Evolutionary conservation across 805 yeast species (phyloP).

Genomic region (Metschnikowia colocasiae): DNA sequence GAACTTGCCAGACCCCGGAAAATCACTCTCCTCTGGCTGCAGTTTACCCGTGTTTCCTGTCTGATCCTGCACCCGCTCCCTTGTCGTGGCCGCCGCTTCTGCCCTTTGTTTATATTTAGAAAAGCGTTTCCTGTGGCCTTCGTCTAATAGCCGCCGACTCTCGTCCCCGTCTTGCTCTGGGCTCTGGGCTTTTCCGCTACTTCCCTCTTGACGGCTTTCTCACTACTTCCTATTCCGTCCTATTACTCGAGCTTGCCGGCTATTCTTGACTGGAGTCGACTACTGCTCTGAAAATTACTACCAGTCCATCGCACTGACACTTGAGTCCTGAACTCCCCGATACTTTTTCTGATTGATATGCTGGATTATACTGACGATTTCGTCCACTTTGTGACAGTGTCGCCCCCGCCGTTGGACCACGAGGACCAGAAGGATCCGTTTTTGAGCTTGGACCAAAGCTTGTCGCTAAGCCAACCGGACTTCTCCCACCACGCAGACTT

Average conservation of each 20-base stretch:
- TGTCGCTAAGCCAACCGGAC: neutral
- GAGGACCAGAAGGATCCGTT: neutral
- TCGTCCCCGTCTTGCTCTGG: too few relatives aligned
- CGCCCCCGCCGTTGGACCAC: slow-evolving; percentile 23
- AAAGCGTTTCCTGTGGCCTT: too few relatives aligned
- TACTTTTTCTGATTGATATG: too few relatives aligned
- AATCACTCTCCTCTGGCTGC: neutral
- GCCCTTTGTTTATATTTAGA: neutral
- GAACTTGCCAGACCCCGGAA: neutral
- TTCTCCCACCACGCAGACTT: neutral
- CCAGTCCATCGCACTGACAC: neutral
- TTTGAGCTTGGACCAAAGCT: neutral
- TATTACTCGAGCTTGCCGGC: too few relatives aligned
- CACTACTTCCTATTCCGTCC: too few relatives aligned
- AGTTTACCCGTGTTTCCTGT: neutral
- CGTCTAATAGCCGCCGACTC: neutral
- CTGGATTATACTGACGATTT: slow-evolving; percentile 21
- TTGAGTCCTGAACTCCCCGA: too few relatives aligned
- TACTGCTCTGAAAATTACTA: too few relatives aligned
- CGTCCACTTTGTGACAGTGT: slow-evolving; percentile 29
- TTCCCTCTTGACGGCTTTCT: too few relatives aligned
- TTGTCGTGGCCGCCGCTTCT: too few relatives aligned
- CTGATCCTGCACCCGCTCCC: neutral
- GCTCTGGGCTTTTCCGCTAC: too few relatives aligned
- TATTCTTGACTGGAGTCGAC: too few relatives aligned